Percentiles rank a stretch among this genome's conserved stretches.
phyloP scores from a whole-genome alignment of 1,284 basidiomycete species.

The Xanthoconium separans region DNA sequence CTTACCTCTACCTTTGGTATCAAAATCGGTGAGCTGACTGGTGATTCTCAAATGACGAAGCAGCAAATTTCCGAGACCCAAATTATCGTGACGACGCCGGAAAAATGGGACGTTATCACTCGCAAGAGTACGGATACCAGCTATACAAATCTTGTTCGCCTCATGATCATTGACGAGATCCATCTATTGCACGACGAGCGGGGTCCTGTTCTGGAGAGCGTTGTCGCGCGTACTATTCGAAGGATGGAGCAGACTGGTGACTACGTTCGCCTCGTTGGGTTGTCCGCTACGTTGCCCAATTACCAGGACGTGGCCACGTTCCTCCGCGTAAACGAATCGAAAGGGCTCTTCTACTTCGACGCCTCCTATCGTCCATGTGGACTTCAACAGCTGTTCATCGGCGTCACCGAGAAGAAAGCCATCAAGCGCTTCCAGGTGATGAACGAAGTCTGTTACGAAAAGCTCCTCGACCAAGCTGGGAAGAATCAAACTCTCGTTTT shows the following conservation, averaged over 20 bases:
- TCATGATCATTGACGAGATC: slow-evolving; percentile 99
- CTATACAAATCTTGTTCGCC: slow-evolving; percentile 95
- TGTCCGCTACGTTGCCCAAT: slow-evolving; percentile 97
- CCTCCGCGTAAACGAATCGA: slow-evolving; percentile 90
- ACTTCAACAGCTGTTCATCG: slow-evolving; percentile 96
- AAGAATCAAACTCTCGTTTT: slow-evolving; percentile 94
- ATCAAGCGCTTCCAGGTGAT: slow-evolving; percentile 98
- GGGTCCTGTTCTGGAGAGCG: slow-evolving; percentile 93
- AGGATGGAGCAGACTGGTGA: slow-evolving; percentile 94
- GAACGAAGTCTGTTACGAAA: slow-evolving; percentile 99
- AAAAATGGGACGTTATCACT: slow-evolving; percentile 99
- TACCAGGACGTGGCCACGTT: slow-evolving; percentile 99
- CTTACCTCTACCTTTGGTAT: slow-evolving; percentile 76
- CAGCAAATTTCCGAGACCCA: slow-evolving; percentile 97
- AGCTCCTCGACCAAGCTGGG: slow-evolving; percentile 91
- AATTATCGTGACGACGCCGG: slow-evolving; percentile 98
- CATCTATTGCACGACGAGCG: slow-evolving; percentile 98
- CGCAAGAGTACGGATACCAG: slow-evolving; percentile 96
- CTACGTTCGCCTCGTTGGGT: slow-evolving; percentile 91
- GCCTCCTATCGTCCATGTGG: slow-evolving; percentile 87
- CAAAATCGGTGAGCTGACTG: slow-evolving; percentile 93
- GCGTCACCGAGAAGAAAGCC: slow-evolving; percentile 98
- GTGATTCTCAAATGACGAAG: slow-evolving; percentile 98
- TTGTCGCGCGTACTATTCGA: slow-evolving; percentile 90
- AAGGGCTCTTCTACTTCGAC: slow-evolving; percentile 98